A percentile compares a stretch with the other conserved stretches of the same genome.
phyloP scores from a whole-genome alignment of 2,329 filamentous ascomycete genomes.

The Biscogniauxia sp. region DNA sequence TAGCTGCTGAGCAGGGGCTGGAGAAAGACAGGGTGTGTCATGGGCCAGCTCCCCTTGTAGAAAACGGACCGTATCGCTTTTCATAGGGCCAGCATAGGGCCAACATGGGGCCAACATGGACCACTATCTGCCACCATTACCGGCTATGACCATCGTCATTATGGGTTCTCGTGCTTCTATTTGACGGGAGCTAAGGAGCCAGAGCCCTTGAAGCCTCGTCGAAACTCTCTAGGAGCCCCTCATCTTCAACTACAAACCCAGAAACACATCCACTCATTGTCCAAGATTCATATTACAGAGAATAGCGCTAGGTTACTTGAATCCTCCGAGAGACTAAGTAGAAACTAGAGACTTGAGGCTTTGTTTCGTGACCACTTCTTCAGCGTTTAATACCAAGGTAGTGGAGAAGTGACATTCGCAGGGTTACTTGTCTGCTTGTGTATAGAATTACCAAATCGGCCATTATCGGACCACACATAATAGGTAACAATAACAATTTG shows the following conservation, averaged over 20 bases:
- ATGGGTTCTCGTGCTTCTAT: slow-evolving; percentile 28
- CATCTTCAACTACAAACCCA: slow-evolving; percentile 24
- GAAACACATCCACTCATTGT: slow-evolving; percentile 29
- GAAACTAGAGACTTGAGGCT: neutral
- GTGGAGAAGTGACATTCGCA: slow-evolving; percentile 11
- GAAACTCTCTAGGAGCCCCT: slow-evolving; percentile 25
- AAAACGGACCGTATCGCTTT: slow-evolving; percentile 28
- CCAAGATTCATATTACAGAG: slow-evolving; percentile 23
- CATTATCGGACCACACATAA: slow-evolving; percentile 22
- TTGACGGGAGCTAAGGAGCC: slow-evolving; percentile 30
- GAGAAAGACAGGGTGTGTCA: slow-evolving; percentile 27
- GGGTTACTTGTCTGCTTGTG: slow-evolving; percentile 18
- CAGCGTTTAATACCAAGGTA: neutral
- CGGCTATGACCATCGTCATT: slow-evolving; percentile 27
- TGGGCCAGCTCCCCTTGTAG: slow-evolving; percentile 28
- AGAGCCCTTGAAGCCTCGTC: slow-evolving; percentile 24
- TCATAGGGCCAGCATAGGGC: slow-evolving; percentile 30
- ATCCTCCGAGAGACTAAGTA: neutral
- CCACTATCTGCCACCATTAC: slow-evolving; percentile 30
- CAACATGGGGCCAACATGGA: slow-evolving; percentile 27
- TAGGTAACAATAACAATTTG: slow-evolving; percentile 20
- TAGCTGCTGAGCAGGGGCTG: slow-evolving; percentile 22
- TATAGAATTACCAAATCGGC: slow-evolving; percentile 19
- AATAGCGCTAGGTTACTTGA: slow-evolving; percentile 1
- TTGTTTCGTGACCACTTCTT: slow-evolving; percentile 2